Base-by-base conservation (phyloP, 805 yeast species). In the Brettanomyces custersianus region DNA sequence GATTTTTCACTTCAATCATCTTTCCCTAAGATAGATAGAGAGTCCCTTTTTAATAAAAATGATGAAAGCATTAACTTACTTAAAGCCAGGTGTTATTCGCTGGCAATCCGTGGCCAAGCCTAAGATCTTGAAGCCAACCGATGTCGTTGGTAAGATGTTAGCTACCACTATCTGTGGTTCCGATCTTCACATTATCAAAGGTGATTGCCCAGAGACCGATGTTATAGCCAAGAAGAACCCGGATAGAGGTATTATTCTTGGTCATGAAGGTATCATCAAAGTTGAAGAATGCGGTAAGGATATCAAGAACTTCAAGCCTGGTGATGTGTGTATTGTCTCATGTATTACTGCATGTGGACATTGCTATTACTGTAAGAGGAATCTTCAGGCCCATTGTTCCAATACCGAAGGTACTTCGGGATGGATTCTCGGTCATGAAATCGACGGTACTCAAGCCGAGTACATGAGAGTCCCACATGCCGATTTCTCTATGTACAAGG, bases 361-460 rank as follows among this genome's bases (percentile, higher is more conserved):
- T 15, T 77, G 81, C 51, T 70, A 65, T 37, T 79, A 78, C 56
- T 70, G 75, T 46, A 54, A 57, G 41, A 70, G 61, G 46, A 60
- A 71, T 45, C 60, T 77, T 40, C 80, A 79, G 54, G 70, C 80
- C 6, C 80, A 75, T 53, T 75, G 80, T 68, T 49, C 52, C 15
- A 66, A 68, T 33, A 46, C 46, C 17, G 55, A 45, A 20, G 55
- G 55, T 36, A 41, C 47, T 2, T 76, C 76, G 38, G 74, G 74
- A 15, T 69, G 75, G 75, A 52, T 62, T 22, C 48, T 69, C 28
- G 75, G 75, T 26, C 76, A 74, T 42, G 66, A 63, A 42, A 78
- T 80, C 36, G 72, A 77, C 41, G 86, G 86, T 29, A 77, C 85
- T 5, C 80, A 78, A 52, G 74, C 82, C 34, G 80, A 73, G 47